phyloP scores from a whole-genome alignment of 129 eudicot genomes.

The Scalesia atractyloides region DNA sequence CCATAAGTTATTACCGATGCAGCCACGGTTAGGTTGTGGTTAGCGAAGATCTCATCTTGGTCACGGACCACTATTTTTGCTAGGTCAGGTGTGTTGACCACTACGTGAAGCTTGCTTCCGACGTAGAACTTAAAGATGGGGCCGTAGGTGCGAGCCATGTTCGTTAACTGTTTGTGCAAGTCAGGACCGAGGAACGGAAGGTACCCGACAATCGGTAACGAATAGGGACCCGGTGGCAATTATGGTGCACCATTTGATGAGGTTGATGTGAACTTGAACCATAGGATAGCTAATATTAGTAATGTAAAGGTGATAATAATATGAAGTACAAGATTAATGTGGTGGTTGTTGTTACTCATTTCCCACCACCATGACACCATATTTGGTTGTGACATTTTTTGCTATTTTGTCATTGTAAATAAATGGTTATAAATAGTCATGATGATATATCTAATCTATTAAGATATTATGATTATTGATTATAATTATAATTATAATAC shows the following conservation, averaged over 20 bases:
- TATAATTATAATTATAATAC: too few species aligned
- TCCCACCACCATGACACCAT: too few species aligned
- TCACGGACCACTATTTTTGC: slow-evolving; percentile 7
- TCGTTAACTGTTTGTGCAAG: slow-evolving; percentile 5
- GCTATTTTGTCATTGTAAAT: neutral
- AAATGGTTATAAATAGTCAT: too few species aligned
- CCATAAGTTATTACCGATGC: neutral
- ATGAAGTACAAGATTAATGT: neutral
- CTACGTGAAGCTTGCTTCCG: slow-evolving; percentile 18
- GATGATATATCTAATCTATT: neutral
- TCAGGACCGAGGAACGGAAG: slow-evolving; percentile 41
- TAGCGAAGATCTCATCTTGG: slow-evolving; percentile 23
- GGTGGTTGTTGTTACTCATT: too few species aligned
- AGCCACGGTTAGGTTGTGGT: slow-evolving; percentile 1
- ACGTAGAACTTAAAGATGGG: slow-evolving; percentile 13
- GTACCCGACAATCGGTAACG: slow-evolving; percentile 47
- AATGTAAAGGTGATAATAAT: neutral
- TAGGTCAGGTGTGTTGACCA: neutral
- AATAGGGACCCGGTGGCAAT: slow-evolving; percentile 44
- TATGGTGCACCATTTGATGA: slow-evolving; percentile 18
- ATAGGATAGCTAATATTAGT: neutral
- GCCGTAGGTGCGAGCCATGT: neutral
- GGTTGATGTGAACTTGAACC: neutral
- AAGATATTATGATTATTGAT: neutral
- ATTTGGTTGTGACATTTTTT: slow-evolving; percentile 5